Evolutionary conservation across 768 basidiomycete genomes (phyloP).

Genomic region (Thelephora aurantiotincta): DNA sequence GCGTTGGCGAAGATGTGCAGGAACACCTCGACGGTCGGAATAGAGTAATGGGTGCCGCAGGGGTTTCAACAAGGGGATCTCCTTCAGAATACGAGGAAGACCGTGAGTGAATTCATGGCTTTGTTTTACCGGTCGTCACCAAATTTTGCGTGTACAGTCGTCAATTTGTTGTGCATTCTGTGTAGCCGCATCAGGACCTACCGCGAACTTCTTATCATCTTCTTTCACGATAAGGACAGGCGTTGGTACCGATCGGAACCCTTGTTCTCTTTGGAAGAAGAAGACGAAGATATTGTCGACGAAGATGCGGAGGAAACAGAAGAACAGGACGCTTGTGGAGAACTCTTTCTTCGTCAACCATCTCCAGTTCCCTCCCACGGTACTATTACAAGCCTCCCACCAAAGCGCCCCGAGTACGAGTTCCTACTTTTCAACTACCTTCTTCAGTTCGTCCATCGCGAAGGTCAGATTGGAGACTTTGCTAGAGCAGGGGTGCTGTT

Average conservation of each 20-base stretch:
- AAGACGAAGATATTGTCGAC: slow-evolving; percentile 50
- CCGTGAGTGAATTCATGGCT: slow-evolving; percentile 29
- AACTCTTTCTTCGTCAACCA: slow-evolving; percentile 18
- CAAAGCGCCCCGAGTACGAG: slow-evolving; percentile 78
- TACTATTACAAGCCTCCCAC: slow-evolving; percentile 35
- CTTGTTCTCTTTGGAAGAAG: slow-evolving; percentile 62
- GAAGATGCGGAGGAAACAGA: slow-evolving; percentile 23
- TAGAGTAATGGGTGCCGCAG: slow-evolving; percentile 75
- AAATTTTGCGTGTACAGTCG: slow-evolving; percentile 35
- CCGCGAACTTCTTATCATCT: slow-evolving; percentile 87
- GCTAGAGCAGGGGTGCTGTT: slow-evolving; percentile 87
- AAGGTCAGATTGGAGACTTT: slow-evolving; percentile 87
- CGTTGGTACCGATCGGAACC: slow-evolving; percentile 74
- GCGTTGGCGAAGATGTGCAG: slow-evolving; percentile 85
- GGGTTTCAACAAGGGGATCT: slow-evolving; percentile 45
- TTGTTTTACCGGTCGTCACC: slow-evolving; percentile 1
- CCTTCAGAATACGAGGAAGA: slow-evolving; percentile 89
- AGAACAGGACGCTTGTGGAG: slow-evolving; percentile 11
- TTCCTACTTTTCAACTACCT: slow-evolving; percentile 94
- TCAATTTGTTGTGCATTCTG: slow-evolving; percentile 81
- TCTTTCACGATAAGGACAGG: slow-evolving; percentile 94
- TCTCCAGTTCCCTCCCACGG: slow-evolving; percentile 53
- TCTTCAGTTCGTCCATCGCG: slow-evolving; percentile 86
- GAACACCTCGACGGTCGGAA: slow-evolving; percentile 72
- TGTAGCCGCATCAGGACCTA: slow-evolving; percentile 86